A percentile compares a stretch with the other conserved stretches of the same genome.
These are phyloP conservation scores for Cryomyces minteri DNA, from an alignment of 495 filamentous ascomycete genomes.

Conservation along the genomic window DNA sequence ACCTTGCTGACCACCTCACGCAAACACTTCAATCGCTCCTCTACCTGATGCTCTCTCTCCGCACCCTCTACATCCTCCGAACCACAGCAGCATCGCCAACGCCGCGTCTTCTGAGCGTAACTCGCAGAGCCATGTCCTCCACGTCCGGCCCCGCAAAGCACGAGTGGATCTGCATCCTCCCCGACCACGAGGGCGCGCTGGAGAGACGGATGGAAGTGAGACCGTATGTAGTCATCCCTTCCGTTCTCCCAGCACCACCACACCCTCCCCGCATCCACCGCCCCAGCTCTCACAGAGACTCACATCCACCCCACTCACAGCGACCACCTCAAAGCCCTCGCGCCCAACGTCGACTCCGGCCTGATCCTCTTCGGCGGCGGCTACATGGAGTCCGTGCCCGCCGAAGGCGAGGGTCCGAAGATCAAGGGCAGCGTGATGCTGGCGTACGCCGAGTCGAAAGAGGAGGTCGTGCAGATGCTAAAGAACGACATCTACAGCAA, in stretches of 20 bases:
- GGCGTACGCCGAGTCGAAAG: conserved; percentile 39
- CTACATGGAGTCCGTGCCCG: conserved; percentile 46
- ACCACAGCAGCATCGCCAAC: too few species aligned
- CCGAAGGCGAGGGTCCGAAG: conserved; percentile 39
- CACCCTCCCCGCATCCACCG: conserved; percentile 15
- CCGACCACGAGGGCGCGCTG: conserved; percentile 50
- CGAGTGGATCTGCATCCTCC: conserved; percentile 77
- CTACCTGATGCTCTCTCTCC: too few species aligned
- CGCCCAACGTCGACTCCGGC: conserved; percentile 24
- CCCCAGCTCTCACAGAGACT: conserved; percentile 1
- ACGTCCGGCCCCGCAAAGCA: conserved; percentile 24
- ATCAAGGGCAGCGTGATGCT: conserved; percentile 58
- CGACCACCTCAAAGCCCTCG: conserved; percentile 35
- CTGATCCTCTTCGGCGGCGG: conserved; percentile 45
- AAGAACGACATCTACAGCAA: conserved; percentile 53
- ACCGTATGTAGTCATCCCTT: conserved; percentile 25
- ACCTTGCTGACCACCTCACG: too few species aligned
- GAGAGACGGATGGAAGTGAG: conserved; percentile 54
- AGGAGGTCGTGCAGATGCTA: conserved; percentile 46
- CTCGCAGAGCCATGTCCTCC: background rate
- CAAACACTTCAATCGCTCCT: too few species aligned
- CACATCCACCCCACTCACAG: conserved; percentile 16
- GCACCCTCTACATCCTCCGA: too few species aligned
- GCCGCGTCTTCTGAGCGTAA: too few species aligned
- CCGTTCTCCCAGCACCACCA: background rate